phyloP scores from a whole-genome alignment of 2,329 filamentous ascomycete species.

The Cercospora janseana region DNA sequence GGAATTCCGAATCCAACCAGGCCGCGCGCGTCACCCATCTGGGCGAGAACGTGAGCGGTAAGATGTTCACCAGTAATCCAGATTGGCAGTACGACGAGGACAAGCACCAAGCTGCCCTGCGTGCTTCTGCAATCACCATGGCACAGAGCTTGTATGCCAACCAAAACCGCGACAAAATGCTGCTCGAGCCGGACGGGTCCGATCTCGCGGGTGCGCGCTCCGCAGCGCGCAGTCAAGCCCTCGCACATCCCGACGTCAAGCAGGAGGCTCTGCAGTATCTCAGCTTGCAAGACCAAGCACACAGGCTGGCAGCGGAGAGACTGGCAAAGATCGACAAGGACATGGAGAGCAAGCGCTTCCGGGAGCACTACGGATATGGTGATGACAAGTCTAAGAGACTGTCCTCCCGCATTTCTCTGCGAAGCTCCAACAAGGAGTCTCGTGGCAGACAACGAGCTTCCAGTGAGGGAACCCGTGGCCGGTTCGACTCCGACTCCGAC shows the following conservation, averaged over 20 bases:
- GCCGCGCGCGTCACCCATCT: slow-evolving; percentile 63
- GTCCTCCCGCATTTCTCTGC: slow-evolving; percentile 51
- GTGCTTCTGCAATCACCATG: slow-evolving; percentile 84
- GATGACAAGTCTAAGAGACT: slow-evolving; percentile 49
- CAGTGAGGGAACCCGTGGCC: slow-evolving; percentile 55
- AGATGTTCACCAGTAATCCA: slow-evolving; percentile 76
- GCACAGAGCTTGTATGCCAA: slow-evolving; percentile 81
- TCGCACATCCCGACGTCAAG: slow-evolving; percentile 51
- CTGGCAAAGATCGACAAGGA: slow-evolving; percentile 77
- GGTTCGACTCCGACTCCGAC: slow-evolving; percentile 41
- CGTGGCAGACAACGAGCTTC: slow-evolving; percentile 62
- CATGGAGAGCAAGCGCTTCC: slow-evolving; percentile 59
- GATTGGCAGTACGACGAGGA: slow-evolving; percentile 70
- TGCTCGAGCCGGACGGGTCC: slow-evolving; percentile 24
- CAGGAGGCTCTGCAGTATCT: slow-evolving; percentile 53
- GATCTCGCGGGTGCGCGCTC: slow-evolving; percentile 30
- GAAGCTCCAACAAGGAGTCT: slow-evolving; percentile 38
- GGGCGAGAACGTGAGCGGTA: slow-evolving; percentile 60
- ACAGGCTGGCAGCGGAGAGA: slow-evolving; percentile 79
- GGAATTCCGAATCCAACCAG: slow-evolving; percentile 54
- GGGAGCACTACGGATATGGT: slow-evolving; percentile 73
- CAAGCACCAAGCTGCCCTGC: slow-evolving; percentile 67
- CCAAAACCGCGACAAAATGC: slow-evolving; percentile 42
- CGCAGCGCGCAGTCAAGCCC: slow-evolving; percentile 28
- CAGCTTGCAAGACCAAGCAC: slow-evolving; percentile 80